phyloP scores from a whole-genome alignment of 2,329 filamentous ascomycete genomes.

The Arthrobotrys iridis region DNA sequence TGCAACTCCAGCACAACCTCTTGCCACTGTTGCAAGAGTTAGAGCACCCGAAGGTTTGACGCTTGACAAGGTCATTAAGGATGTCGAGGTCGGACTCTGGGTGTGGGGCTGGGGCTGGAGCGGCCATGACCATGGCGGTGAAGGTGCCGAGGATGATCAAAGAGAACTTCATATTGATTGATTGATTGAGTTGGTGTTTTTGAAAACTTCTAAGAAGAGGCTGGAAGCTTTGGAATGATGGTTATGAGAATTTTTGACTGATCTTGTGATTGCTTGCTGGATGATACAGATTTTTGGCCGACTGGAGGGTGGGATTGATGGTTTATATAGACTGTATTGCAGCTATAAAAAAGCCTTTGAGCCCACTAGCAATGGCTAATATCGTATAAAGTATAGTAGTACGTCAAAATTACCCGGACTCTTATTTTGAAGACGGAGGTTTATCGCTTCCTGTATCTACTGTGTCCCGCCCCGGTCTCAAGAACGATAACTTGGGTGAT shows the following conservation, averaged over 20 bases:
- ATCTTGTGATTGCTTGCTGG: neutral
- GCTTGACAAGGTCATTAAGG: slow-evolving; percentile 36
- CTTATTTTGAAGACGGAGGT: neutral
- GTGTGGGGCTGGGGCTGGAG: slow-evolving; percentile 26
- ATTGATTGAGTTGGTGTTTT: slow-evolving; percentile 6
- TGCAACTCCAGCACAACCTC: slow-evolving; percentile 43
- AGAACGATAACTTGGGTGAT: neutral
- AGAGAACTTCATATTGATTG: slow-evolving; percentile 45
- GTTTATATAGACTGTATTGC: slow-evolving; percentile 5
- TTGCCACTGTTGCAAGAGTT: slow-evolving; percentile 12
- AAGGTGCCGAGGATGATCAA: slow-evolving; percentile 21
- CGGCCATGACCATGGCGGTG: slow-evolving; percentile 24
- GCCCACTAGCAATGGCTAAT: neutral
- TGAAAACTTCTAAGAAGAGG: neutral
- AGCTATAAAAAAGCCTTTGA: neutral
- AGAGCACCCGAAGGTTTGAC: slow-evolving; percentile 36
- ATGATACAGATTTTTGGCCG: neutral
- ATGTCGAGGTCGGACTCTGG: slow-evolving; percentile 27
- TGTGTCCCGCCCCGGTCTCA: neutral
- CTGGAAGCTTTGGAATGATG: neutral
- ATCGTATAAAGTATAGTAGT: neutral
- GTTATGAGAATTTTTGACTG: neutral
- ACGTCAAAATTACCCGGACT: neutral
- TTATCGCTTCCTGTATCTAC: neutral
- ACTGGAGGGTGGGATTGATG: neutral